Conservation (phyloP, 2,329 filamentous ascomycete species). For the Claviceps africana region DNA sequence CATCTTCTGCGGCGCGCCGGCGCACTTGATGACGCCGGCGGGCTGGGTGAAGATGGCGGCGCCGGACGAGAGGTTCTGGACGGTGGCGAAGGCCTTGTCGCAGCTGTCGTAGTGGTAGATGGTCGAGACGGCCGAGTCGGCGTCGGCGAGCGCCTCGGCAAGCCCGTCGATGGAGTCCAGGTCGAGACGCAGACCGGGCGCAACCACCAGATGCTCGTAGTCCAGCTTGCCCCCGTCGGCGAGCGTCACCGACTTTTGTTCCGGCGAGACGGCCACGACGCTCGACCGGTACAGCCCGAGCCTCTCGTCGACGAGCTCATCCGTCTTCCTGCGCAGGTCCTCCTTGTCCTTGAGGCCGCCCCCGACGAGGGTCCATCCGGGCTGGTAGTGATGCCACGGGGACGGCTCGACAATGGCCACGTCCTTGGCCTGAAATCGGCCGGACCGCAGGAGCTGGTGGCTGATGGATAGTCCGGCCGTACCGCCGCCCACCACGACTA, state of each 20-base stretch:
- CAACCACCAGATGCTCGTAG: conserved; percentile 53
- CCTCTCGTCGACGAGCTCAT: conserved; percentile 41
- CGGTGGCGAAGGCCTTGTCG: conserved; percentile 36
- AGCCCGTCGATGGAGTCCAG: conserved; percentile 38
- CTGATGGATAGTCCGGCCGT: conserved; percentile 50
- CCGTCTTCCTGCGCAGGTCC: conserved; percentile 37
- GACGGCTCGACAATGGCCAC: conserved; percentile 53
- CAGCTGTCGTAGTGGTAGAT: conserved; percentile 44
- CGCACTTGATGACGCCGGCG: conserved; percentile 44
- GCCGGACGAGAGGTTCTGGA: conserved; percentile 34
- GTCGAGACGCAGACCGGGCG: conserved; percentile 40
- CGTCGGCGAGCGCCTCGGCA: conserved; percentile 38
- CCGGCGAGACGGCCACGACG: conserved; percentile 37
- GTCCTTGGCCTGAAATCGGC: conserved; percentile 41
- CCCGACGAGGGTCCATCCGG: conserved; percentile 56
- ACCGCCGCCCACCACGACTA: conserved; percentile 55
- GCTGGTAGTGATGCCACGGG: conserved; percentile 52
- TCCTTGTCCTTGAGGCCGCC: conserved; percentile 50
- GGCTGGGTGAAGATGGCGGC: conserved; percentile 46
- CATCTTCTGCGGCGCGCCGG: conserved; percentile 46
- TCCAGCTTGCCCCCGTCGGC: conserved; percentile 38
- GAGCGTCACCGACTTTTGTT: conserved; percentile 42
- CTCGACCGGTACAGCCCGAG: conserved; percentile 44
- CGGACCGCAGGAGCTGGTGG: conserved; percentile 50
- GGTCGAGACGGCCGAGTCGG: conserved; percentile 34